phyloP scores from a whole-genome alignment of 805 yeast genomes.

The Candida silvicultrix region DNA sequence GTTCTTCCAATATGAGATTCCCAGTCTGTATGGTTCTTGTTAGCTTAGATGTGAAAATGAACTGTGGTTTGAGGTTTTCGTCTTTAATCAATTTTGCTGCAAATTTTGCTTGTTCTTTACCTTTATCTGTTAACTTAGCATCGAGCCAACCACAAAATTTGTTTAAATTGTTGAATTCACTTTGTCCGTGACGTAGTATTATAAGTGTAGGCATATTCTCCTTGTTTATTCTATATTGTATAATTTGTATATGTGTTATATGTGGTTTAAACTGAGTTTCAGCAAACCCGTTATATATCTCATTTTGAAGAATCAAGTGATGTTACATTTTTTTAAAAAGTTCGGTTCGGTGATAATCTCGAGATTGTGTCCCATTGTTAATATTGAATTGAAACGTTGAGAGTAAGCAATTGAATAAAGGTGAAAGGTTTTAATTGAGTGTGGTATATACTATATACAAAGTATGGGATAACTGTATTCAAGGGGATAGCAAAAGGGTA shows the following conservation, averaged over 20 bases:
- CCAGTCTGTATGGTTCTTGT: constrained; percentile 74
- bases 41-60: constrained; percentile 65
- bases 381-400: too few relatives aligned
- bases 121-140: constrained; percentile 60
- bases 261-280: too few relatives aligned
- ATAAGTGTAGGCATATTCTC: constrained; percentile 32
- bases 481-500: too few relatives aligned
- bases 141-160: constrained; percentile 86
- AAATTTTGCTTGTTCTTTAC: constrained; percentile 58
- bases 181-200: constrained; percentile 77
- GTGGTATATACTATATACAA: too few relatives aligned
- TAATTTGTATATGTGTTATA: background rate
- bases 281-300: too few relatives aligned
- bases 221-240: constrained; percentile 9
- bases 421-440: too few relatives aligned
- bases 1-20: constrained; percentile 51
- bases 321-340: background rate
- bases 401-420: too few relatives aligned
- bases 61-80: constrained; percentile 44
- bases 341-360: background rate
- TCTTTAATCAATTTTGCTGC: constrained; percentile 56
- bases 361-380: background rate
- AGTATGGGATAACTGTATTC: too few relatives aligned
- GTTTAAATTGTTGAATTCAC: constrained; percentile 71
- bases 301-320: background rate